Conservation (phyloP, 2,329 filamentous ascomycete genomes). For the Xylariaceae sp. region DNA sequence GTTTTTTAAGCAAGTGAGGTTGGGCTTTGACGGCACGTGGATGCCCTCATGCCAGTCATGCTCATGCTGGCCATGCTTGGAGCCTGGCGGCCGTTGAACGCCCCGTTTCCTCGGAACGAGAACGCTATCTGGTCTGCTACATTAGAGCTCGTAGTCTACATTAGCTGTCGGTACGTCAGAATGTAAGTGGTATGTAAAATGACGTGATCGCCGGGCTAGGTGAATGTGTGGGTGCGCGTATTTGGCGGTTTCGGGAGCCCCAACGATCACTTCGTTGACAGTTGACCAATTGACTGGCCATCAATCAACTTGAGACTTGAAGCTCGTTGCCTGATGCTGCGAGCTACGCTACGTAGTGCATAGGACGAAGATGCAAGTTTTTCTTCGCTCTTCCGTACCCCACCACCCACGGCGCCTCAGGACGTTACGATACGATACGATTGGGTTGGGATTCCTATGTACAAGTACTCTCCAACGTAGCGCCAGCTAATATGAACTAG, state of each 20-base stretch:
- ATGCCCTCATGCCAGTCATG: background rate
- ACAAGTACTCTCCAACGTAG: too few relatives aligned
- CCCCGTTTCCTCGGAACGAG: background rate
- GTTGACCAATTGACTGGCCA: too few relatives aligned
- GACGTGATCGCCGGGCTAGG: background rate
- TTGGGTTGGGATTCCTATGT: too few relatives aligned
- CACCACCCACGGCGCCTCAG: too few relatives aligned
- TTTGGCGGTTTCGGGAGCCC: too few relatives aligned
- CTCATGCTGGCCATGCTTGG: background rate
- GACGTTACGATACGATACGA: too few relatives aligned
- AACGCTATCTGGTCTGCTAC: background rate
- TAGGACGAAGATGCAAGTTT: too few relatives aligned
- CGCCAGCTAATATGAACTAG: background rate
- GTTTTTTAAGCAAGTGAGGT: conserved; percentile 13
- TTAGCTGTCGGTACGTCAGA: background rate
- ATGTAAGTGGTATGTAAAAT: background rate
- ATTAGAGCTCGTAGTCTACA: background rate
- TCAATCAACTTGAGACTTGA: too few relatives aligned
- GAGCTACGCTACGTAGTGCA: too few relatives aligned
- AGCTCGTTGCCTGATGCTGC: too few relatives aligned
- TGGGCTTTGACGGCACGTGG: conserved; percentile 16
- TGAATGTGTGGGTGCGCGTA: too few relatives aligned
- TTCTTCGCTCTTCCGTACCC: too few relatives aligned
- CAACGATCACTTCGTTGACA: background rate
- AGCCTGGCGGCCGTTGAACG: background rate